Evolutionary conservation across 345 rosid genomes (phyloP), one percentile per base, ranked within the genome.

Genomic region (Salix caprea): DNA sequence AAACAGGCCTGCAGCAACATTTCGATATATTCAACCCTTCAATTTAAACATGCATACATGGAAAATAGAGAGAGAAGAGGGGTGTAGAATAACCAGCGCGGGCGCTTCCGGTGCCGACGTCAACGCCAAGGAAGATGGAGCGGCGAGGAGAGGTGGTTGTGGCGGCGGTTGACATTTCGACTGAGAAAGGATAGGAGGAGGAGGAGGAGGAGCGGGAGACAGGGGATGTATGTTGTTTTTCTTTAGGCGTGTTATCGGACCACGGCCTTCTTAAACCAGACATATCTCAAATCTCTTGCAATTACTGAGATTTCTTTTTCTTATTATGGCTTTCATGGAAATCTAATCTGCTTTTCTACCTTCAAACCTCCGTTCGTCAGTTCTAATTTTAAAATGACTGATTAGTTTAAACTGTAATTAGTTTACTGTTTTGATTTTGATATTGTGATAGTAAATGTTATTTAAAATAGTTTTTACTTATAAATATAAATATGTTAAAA

Each of bases 21-120:
- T 46, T 15, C 16, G 14, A 3, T 46, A 15, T 3, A 46, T 46
- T 12, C 52, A 46, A 14, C 52, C 52, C 18, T 46, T 46, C 52
- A 14, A 46, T 46, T 19, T 11, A 65, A 28, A 65, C 9, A 67
- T 15, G 69, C 2, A 39, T 46, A 1, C 52, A 46, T 46, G 26
- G 19, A 14, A 36, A n/a, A 66, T 1, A 34, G 0, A 65, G 18
- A 65, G 30, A 66, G 62, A 39, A 76, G 42, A 65, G 44, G 42
- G 11, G 21, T 50, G 44, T 32, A 62, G 62, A 76, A 26, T 56
- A 24, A 93, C 99, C 98, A 56, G 99, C 99, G 71, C 98, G 94
- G 40, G 98, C 98, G 77, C 99, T 95, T 81, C 97, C 96, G 42
- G 98, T 95, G 82, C 99, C 99, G 44, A 93, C 98, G 84, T 95